These are phyloP conservation scores for Penicillium paradoxum DNA, from an alignment of 495 filamentous ascomycete genomes.

Conservation along the genomic window DNA sequence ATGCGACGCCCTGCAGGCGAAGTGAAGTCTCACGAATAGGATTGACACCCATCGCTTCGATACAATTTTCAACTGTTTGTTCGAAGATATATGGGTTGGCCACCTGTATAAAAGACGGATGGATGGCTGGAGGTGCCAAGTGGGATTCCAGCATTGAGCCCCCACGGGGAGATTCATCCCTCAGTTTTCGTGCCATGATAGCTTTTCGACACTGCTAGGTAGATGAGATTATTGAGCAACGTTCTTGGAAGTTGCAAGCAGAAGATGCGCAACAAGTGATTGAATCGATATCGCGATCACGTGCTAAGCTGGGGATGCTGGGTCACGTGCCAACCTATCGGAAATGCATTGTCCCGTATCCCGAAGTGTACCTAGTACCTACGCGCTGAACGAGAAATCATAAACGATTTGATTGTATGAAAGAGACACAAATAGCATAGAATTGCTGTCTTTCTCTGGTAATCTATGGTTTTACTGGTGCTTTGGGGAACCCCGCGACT, in stretches of 20 bases:
- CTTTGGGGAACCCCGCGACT: constrained; percentile 59
- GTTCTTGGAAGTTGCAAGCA: background rate
- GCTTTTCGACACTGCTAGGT: background rate
- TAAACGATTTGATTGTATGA: background rate
- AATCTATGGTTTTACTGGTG: background rate
- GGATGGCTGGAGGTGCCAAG: constrained; percentile 46
- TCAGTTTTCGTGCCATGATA: constrained; percentile 23
- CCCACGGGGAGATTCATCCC: constrained; percentile 14
- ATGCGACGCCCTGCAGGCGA: constrained; percentile 69
- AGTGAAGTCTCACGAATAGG: constrained; percentile 62
- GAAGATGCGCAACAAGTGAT: background rate
- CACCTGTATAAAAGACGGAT: constrained; percentile 68
- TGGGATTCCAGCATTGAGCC: constrained; percentile 11
- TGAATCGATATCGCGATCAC: constrained; percentile 6
- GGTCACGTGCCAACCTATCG: background rate
- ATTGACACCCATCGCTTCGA: constrained; percentile 49
- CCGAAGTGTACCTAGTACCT: background rate
- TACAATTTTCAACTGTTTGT: constrained; percentile 53
- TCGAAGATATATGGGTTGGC: constrained; percentile 65
- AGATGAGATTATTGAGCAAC: background rate
- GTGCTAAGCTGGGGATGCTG: background rate
- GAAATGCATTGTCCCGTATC: background rate
- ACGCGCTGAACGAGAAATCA: too few species aligned
- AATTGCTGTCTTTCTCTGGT: background rate
- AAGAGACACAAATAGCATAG: background rate